Conservation (phyloP, 495 filamentous ascomycete genomes). For the Diplogelasinospora grovesii region DNA sequence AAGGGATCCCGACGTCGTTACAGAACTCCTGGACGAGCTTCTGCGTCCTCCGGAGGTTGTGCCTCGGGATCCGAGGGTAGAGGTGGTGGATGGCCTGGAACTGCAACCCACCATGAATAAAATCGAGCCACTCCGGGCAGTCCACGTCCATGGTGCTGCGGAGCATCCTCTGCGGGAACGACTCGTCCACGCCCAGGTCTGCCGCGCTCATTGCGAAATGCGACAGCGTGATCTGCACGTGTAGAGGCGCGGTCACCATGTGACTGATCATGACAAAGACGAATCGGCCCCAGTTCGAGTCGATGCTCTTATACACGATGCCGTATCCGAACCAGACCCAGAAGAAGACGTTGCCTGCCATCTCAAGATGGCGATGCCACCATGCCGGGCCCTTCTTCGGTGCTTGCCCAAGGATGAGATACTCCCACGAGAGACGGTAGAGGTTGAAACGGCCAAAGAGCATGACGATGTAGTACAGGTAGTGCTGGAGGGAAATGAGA, state of each 20-base stretch:
- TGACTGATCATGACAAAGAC: constrained; percentile 81
- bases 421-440: constrained; percentile 76
- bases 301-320: constrained; percentile 70
- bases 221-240: constrained; percentile 92
- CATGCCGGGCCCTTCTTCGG: constrained; percentile 76
- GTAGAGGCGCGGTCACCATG: constrained; percentile 76
- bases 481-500: constrained; percentile 68
- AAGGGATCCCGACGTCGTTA: constrained; percentile 83
- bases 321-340: constrained; percentile 93
- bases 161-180: constrained; percentile 94
- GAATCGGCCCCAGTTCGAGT: constrained; percentile 61
- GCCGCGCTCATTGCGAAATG: constrained; percentile 97
- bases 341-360: constrained; percentile 77
- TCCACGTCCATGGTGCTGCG: constrained; percentile 98
- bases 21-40: constrained; percentile 84
- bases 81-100: constrained; percentile 97
- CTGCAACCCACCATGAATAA: constrained; percentile 91
- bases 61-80: constrained; percentile 87
- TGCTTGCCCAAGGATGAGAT: constrained; percentile 66
- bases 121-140: constrained; percentile 92
- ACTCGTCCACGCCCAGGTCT: constrained; percentile 79
- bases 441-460: constrained; percentile 88
- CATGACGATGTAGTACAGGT: constrained; percentile 82
- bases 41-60: constrained; percentile 82
- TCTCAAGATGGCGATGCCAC: constrained; percentile 86